phyloP scores from a whole-genome alignment of 495 filamentous ascomycete species.

The Staphylotrichum longicolle region DNA sequence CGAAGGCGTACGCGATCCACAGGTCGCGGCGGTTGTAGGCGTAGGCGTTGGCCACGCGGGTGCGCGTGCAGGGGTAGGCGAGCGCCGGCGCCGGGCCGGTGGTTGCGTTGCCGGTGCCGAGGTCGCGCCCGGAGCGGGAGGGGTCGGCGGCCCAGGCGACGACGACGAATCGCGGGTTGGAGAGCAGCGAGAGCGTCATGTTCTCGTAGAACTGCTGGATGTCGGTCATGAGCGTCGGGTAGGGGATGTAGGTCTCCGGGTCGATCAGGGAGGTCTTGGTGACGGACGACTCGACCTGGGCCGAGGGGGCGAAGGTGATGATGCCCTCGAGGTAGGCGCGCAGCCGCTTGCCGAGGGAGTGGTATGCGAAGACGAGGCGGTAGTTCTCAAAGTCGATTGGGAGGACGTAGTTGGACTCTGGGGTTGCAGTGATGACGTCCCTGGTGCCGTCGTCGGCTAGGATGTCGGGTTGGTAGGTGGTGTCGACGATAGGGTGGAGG shows the following conservation, averaged over 20 bases:
- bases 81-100: too few species aligned
- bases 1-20: constrained; percentile 33
- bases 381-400: constrained; percentile 27
- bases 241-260: constrained; percentile 24
- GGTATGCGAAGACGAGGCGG: constrained; percentile 29
- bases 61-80: constrained; percentile 29
- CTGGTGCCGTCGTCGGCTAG: constrained; percentile 24
- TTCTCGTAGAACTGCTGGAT: constrained; percentile 30
- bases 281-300: constrained; percentile 19
- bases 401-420: constrained; percentile 26
- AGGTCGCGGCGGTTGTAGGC: constrained; percentile 27
- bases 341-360: constrained; percentile 25
- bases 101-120: constrained; percentile 12
- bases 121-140: neutral
- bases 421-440: constrained; percentile 29
- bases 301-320: constrained; percentile 22
- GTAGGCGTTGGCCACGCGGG: constrained; percentile 29
- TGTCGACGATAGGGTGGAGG: constrained; percentile 28
- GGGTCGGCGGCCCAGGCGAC: constrained; percentile 30
- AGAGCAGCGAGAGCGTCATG: constrained; percentile 31
- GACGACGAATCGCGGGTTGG: constrained; percentile 31
- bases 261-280: constrained; percentile 29
- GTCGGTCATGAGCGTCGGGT: constrained; percentile 17
- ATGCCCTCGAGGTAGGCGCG: constrained; percentile 25
- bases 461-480: constrained; percentile 19